phyloP scores from a whole-genome alignment of 495 filamentous ascomycete genomes.

The Neurospora sp. region DNA sequence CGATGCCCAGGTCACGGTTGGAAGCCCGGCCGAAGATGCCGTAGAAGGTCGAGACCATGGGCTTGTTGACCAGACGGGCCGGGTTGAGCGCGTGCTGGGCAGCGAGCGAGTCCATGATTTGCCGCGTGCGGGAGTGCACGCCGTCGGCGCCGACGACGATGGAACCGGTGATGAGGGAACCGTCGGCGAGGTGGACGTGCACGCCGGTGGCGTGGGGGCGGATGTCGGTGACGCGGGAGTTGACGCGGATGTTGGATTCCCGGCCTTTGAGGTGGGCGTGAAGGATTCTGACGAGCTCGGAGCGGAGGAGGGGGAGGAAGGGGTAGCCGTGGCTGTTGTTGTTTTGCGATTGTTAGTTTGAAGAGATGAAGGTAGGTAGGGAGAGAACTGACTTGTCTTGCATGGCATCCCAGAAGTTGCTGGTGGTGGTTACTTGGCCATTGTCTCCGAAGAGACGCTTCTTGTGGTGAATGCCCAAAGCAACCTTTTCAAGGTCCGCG shows the following conservation, averaged over 20 bases:
- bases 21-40: not conserved
- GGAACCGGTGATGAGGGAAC: slow-evolving; percentile 27
- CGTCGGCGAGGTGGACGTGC: slow-evolving; percentile 25
- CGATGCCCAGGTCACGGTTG: not conserved
- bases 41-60: not conserved
- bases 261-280: slow-evolving; percentile 20
- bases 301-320: slow-evolving; percentile 23
- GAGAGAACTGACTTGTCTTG: slow-evolving; percentile 2
- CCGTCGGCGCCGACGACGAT: slow-evolving; percentile 46
- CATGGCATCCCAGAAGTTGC: slow-evolving; percentile 1
- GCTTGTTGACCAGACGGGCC: not conserved
- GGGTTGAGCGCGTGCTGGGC: not conserved
- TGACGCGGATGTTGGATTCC: slow-evolving; percentile 19
- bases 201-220: slow-evolving; percentile 12
- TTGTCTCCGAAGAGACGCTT: slow-evolving; percentile 8
- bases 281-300: slow-evolving; percentile 22
- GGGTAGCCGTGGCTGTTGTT: slow-evolving; percentile 24
- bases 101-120: slow-evolving; percentile 29
- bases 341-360: not conserved
- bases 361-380: too few relatives aligned
- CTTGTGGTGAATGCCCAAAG: slow-evolving; percentile 57
- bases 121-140: slow-evolving; percentile 32
- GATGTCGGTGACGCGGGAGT: slow-evolving; percentile 23
- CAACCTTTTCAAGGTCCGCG: slow-evolving; percentile 31
- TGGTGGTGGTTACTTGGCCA: not conserved